Evolutionary conservation across 352 stramenopile genomes (phyloP).

Genomic region (Aphanomyces stellatus): DNA sequence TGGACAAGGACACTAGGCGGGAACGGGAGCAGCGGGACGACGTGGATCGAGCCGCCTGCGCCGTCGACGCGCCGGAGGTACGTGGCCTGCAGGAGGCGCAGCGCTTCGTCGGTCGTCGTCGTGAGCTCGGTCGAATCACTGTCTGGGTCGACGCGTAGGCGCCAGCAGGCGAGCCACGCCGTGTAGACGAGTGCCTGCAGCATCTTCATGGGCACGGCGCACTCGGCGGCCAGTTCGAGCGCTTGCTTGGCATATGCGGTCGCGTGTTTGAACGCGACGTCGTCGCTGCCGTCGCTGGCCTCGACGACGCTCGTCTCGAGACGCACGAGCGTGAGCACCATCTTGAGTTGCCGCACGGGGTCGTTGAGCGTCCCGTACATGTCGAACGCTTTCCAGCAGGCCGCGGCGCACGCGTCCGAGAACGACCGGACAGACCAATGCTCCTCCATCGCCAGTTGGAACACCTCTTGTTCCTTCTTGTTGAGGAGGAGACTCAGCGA

Average conservation of each 20-base stretch:
- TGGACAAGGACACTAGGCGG: not conserved
- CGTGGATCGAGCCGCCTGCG: not conserved
- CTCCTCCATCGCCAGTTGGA: conserved; percentile 42
- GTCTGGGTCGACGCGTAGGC: not conserved
- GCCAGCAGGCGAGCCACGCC: not conserved
- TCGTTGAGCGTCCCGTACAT: conserved; percentile 65
- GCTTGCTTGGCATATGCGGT: not conserved
- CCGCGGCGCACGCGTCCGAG: not conserved
- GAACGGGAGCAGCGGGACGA: conserved; percentile 13
- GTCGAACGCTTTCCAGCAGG: conserved; percentile 58
- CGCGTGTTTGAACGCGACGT: not conserved
- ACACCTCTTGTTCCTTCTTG: conserved; percentile 41
- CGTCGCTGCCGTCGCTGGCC: not conserved
- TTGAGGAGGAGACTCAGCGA: conserved; percentile 28
- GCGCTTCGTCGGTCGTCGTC: conserved; percentile 52
- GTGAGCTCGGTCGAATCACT: not conserved
- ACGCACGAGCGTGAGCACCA: conserved; percentile 55
- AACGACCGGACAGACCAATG: conserved; percentile 30
- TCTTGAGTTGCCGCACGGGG: conserved; percentile 60
- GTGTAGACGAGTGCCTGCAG: not conserved
- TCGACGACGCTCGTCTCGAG: conserved; percentile 17
- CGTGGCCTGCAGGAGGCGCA: conserved; percentile 61
- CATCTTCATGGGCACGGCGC: conserved; percentile 11
- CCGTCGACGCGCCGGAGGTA: conserved; percentile 55
- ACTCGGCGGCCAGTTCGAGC: not conserved